Base-by-base conservation (phyloP, 306 rosid genomes). In the Datisca glomerata region DNA sequence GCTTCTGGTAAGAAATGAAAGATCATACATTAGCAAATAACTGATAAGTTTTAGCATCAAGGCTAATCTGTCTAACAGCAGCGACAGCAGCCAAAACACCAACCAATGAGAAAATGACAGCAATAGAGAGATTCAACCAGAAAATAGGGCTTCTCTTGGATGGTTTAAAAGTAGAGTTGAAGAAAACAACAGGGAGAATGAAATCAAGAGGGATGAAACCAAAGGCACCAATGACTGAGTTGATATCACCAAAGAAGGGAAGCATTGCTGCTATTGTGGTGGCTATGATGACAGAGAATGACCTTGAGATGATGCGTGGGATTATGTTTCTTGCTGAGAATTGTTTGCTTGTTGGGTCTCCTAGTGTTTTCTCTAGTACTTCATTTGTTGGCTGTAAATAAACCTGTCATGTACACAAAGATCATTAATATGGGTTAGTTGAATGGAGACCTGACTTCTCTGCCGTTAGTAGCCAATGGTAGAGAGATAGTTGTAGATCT, bases 161-260 rank as follows among this genome's bases (percentile, higher is more conserved):
- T 19, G 96, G 96, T 48, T 73, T 79, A 35, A 79, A 80, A 24
- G 96, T 81, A 50, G 71, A 46, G 66, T 81, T 76, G 75, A 52
- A 79, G 60, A 87, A 63, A 32, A 82, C 21, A 24, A 56, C 55
- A 2, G 94, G 96, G 47, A 82, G 64, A 16, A 79, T 57, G 53
- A 82, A 86, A 51, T 82, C 96, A 8, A 82, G 87, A 33, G 94
- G 94, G 5, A 79, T 76, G 47, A 79, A 79, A 6, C 94, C 93
- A 48, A 86, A 79, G 20, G 96, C 94, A 47, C 96, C 87, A 2
- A 87, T 75, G 1, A 87, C 65, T 0, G 78, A 60, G 51, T 70
- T 79, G 35, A 79, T 65, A 61, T 86, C 87, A 15, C 85, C 92
- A 21, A 81, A 86, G 55, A 86, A 82, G 21, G 94, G 96, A 62